Evolutionary conservation across 2,329 filamentous ascomycete species (phyloP).

Genomic region (Neodidymelliopsis sp.): DNA sequence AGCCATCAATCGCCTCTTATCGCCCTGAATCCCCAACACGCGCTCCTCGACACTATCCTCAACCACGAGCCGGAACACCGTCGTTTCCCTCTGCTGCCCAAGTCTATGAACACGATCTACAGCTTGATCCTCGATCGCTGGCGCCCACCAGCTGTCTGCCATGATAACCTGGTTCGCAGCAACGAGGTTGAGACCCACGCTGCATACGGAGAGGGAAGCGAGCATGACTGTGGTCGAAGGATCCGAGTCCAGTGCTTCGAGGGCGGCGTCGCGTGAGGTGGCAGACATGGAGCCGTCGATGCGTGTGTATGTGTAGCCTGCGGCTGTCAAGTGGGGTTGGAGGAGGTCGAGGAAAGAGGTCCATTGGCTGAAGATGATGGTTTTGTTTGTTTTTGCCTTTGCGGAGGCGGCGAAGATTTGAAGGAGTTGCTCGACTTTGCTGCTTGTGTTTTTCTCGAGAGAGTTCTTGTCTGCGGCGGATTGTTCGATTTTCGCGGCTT

Average conservation of each 20-base stretch:
- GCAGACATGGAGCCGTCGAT: slow-evolving; percentile 84
- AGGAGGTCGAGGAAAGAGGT: slow-evolving; percentile 77
- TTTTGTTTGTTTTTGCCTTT: slow-evolving; percentile 67
- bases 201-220: slow-evolving; percentile 81
- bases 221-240: slow-evolving; percentile 76
- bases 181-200: slow-evolving; percentile 85
- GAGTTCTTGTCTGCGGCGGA: slow-evolving; percentile 64
- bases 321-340: slow-evolving; percentile 69
- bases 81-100: slow-evolving; percentile 80
- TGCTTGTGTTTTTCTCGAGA: slow-evolving; percentile 63
- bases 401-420: slow-evolving; percentile 76
- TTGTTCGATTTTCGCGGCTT: slow-evolving; percentile 27
- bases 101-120: slow-evolving; percentile 87
- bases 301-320: slow-evolving; percentile 70
- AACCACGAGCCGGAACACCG: slow-evolving; percentile 82
- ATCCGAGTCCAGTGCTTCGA: slow-evolving; percentile 72
- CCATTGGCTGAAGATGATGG: slow-evolving; percentile 80
- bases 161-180: slow-evolving; percentile 86
- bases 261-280: slow-evolving; percentile 72
- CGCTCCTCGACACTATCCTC: slow-evolving; percentile 82
- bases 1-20: slow-evolving; percentile 79
- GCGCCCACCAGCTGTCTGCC: slow-evolving; percentile 87
- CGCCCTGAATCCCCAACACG: slow-evolving; percentile 78
- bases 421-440: slow-evolving; percentile 81
- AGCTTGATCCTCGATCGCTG: slow-evolving; percentile 90